A percentile compares a stretch with the other conserved stretches of the same genome.
phyloP scores from a whole-genome alignment of 208 protist genomes.

The Leishmania tropica region DNA sequence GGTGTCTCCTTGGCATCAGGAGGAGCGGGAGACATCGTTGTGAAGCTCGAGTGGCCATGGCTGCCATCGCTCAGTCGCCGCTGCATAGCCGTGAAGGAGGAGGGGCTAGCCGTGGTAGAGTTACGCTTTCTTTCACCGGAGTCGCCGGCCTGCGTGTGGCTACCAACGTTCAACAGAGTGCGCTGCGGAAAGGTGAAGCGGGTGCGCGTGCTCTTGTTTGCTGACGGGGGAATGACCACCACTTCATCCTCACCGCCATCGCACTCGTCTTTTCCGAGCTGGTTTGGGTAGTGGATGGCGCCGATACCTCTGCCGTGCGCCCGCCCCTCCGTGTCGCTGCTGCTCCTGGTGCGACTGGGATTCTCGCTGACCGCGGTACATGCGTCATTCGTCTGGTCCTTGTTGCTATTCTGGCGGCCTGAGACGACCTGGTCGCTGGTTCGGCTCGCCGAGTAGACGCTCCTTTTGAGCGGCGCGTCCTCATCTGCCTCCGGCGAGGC shows the following conservation, averaged over 20 bases:
- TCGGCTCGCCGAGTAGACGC: not conserved
- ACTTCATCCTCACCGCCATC: too few relatives aligned
- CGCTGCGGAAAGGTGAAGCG: not conserved
- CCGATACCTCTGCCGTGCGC: not conserved
- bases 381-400: not conserved
- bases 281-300: not conserved
- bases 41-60: not conserved
- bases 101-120: not conserved
- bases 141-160: not conserved
- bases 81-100: not conserved
- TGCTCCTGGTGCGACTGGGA: not conserved
- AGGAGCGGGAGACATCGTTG: not conserved
- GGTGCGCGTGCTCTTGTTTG: not conserved
- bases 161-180: not conserved
- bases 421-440: not conserved
- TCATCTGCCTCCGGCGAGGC: not conserved
- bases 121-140: not conserved
- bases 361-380: not conserved
- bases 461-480: not conserved
- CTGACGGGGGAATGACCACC: not conserved
- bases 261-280: not conserved
- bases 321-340: not conserved
- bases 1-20: not conserved
- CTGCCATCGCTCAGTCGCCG: conserved; percentile 4
- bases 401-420: not conserved